phyloP scores from a whole-genome alignment of 2,329 filamentous ascomycete genomes.

The Aspergillus japonicus region DNA sequence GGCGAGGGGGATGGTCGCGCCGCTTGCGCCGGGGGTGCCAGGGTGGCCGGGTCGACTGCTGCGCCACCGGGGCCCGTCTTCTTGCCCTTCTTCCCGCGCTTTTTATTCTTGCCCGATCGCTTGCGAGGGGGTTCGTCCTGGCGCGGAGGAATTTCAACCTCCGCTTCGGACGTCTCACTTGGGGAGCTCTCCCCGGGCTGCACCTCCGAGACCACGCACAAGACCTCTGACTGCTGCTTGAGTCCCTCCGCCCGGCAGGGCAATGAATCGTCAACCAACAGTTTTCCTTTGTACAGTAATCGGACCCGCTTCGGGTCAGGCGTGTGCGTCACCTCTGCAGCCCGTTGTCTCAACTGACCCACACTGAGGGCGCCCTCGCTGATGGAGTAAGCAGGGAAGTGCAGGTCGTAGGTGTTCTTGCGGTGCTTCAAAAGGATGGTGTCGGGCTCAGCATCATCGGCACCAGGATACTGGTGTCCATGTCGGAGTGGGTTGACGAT shows the following conservation, averaged over 20 bases:
- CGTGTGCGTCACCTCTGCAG: constrained; percentile 39
- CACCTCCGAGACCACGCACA: constrained; percentile 47
- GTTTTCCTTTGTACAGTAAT: constrained; percentile 49
- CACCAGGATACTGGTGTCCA: constrained; percentile 13
- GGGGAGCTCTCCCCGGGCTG: constrained; percentile 29
- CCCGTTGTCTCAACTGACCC: constrained; percentile 40
- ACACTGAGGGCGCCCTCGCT: constrained; percentile 46
- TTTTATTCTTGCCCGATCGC: constrained; percentile 24
- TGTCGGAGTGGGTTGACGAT: constrained; percentile 29
- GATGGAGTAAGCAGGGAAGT: constrained; percentile 49
- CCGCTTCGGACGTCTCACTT: constrained; percentile 34
- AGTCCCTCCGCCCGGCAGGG: constrained; percentile 45
- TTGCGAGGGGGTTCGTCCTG: constrained; percentile 11
- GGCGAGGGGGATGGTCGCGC: constrained; percentile 19
- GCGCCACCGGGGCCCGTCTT: constrained; percentile 22
- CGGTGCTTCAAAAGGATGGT: constrained; percentile 45
- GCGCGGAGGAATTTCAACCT: constrained; percentile 19
- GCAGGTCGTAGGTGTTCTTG: constrained; percentile 42
- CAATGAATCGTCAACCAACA: constrained; percentile 42
- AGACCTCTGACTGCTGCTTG: constrained; percentile 50
- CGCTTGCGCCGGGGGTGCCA: constrained; percentile 19
- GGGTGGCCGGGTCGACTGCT: constrained; percentile 10
- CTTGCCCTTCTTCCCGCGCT: constrained; percentile 23
- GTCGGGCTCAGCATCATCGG: constrained; percentile 42
- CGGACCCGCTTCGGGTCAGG: constrained; percentile 39